A percentile compares a stretch with the other conserved stretches of the same genome.
Conservation (phyloP, 1,284 basidiomycete species). For the Entoloma clypeatum region DNA sequence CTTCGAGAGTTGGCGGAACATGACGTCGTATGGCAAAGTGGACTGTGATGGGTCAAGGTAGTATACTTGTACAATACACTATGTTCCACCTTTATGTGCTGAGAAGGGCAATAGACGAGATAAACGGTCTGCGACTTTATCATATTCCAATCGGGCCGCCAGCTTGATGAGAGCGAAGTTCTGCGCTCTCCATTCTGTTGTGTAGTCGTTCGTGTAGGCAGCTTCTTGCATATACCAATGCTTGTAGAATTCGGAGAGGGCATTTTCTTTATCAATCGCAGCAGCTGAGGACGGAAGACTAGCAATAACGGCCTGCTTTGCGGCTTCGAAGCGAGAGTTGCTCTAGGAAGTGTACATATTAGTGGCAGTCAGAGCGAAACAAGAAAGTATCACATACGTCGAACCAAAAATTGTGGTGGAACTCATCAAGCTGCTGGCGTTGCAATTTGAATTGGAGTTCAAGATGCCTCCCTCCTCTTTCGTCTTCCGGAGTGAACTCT, state of each 20-base stretch:
- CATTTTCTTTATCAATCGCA: constrained; percentile 54
- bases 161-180: constrained; percentile 54
- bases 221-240: constrained; percentile 70
- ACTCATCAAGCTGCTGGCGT: constrained; percentile 62
- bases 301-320: constrained; percentile 53
- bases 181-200: constrained; percentile 56
- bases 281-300: constrained; percentile 50
- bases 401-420: constrained; percentile 73
- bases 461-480: constrained; percentile 31
- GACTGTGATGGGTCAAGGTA: constrained; percentile 16
- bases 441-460: constrained; percentile 69
- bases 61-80: constrained; percentile 15
- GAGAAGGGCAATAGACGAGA: constrained; percentile 16
- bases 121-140: constrained; percentile 33
- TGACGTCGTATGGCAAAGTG: constrained; percentile 35
- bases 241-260: constrained; percentile 65
- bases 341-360: constrained; percentile 40
- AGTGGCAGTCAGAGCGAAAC: constrained; percentile 3
- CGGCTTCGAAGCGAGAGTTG: constrained; percentile 68
- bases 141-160: constrained; percentile 47
- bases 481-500: constrained; percentile 50
- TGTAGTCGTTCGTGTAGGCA: constrained; percentile 52
- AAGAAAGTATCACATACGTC: constrained; percentile 49
- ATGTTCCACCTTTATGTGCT: constrained; percentile 2
- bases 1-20: constrained; percentile 55